Evolutionary conservation across 371 early-diverging fungal genomes (phyloP), one percentile per base, ranked within the genome.

Genomic region (Mucor racemosus): DNA sequence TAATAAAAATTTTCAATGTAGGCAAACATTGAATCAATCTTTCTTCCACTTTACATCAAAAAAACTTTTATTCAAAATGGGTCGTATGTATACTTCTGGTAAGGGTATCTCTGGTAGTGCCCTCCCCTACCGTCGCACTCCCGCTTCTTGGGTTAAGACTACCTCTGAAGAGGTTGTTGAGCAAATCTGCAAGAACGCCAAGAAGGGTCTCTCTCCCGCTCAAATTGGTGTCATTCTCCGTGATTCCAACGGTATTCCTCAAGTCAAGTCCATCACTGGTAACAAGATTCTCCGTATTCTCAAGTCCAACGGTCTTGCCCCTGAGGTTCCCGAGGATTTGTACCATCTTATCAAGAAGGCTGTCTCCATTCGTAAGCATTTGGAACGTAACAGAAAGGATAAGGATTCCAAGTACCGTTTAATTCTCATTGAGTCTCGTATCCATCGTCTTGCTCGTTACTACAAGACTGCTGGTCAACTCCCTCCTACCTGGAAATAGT

Each of bases 321-420:
- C 99, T 72, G 95, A 94, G 81, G 95, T 99, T 79, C 99, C 99
- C 70, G 99, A 99, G 88, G 99, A 99, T 87, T 89, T 99, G 67
- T 95, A 98, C 91, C 95, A 95, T 84, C 87, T 99, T 69, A 98
- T 99, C 90, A 98, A 98, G 92, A 99, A 99, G 94, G 98, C 99
- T 60, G 98, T 99, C 77, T 87, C 95, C 75, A 94, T 99, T 84
- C 97, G 97, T 86, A 99, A 97, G 91, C 99, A 99, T 87, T 81
- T 99, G 79, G 98, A 99, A 90, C 94, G 94, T 76, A 94, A 97
- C 94, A 95, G 97, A 88, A 99, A 99, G 91, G 99, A 99, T 87
- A 90, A 88, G 77, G 99, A 98, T 86, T 90, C 97, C 86, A 99
- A 99, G 94, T 99, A 97, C 93, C 96, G 99, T 78, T 91, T 99